Evolutionary conservation across 495 filamentous ascomycete genomes (phyloP), one percentile per base, ranked within the genome.

Genomic region (Bryoglossum gracile): DNA sequence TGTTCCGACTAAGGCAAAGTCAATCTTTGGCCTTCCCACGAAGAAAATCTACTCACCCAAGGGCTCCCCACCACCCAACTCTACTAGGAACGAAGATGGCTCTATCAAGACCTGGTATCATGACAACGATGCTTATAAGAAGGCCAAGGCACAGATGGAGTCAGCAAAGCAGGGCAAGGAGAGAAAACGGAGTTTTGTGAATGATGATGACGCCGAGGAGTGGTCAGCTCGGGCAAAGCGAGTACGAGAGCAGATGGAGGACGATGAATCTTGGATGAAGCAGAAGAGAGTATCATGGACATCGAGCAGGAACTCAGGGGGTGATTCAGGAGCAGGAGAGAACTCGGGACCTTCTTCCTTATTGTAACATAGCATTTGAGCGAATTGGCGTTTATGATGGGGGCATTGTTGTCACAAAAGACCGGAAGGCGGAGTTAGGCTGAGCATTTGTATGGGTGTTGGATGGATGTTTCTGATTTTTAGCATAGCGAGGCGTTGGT

Each of bases 161-260:
- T 49, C 44, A 17, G 53, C 56, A 18, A 24, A 44, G 26, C 35
- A 26, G 6, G 13, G 26, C 18, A 11, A 19, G 1, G 37, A 47
- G 4, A 40, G 50, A n/a, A 60, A 54, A 28, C 30, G 53, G 16
- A 19, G 36, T 14, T 33, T 50, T 18, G 48, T 48, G 5, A 47
- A 51, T 14, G 54, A 58, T 34, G 57, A 60, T 24, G n/a, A n/a
- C n/a, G n/a, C n/a, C n/a, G 51, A 61, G n/a, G 57, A 53, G n/a
- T 33, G 57, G 4, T 58, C 58, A 33, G 55, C 42, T 30, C 41
- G 54, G 19, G 59, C 59, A 10, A 59, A 62, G 32, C 47, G 53
- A 21, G 30, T 62, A 26, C 52, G 54, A 24, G 53, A 62, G 23
- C 49, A 62, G 43, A 59, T 62, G 59, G 56, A 59, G 40, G 56